These are phyloP conservation scores for Cutaneotrichosporon cutaneum DNA, from an alignment of 1,284 basidiomycete species.

Conservation along the genomic window DNA sequence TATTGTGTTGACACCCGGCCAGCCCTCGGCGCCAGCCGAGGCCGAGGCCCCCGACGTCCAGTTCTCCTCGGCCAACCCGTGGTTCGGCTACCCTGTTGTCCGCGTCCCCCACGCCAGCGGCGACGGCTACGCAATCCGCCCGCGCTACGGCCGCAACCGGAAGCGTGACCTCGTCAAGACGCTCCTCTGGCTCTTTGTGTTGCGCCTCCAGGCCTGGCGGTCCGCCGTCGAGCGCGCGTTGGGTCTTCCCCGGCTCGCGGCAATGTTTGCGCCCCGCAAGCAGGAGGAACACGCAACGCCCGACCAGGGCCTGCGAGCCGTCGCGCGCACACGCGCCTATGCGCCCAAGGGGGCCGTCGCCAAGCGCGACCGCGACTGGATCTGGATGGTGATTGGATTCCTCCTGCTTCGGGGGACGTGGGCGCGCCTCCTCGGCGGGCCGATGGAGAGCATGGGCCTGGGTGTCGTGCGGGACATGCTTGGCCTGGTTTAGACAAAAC, in stretches of 20 bases:
- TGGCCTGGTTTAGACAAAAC: constrained; percentile 1
- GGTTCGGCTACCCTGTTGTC: constrained; percentile 52
- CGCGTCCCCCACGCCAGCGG: constrained; percentile 24
- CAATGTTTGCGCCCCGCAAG: constrained; percentile 3
- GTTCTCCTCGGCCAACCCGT: constrained; percentile 42
- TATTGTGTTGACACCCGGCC: background rate
- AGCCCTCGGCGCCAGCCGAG: background rate
- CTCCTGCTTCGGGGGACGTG: constrained; percentile 47
- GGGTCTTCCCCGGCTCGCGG: constrained; percentile 29
- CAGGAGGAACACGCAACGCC: constrained; percentile 1
- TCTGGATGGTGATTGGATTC: constrained; percentile 50
- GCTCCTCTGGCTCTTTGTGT: constrained; percentile 50
- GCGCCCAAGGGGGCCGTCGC: constrained; percentile 7
- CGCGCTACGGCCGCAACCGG: constrained; percentile 45
- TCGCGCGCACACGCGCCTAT: constrained; percentile 13
- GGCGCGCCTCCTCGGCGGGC: constrained; percentile 34
- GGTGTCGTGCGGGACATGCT: constrained; percentile 28
- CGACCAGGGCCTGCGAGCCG: constrained; percentile 12
- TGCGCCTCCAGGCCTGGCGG: constrained; percentile 44
- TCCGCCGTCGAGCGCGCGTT: constrained; percentile 35
- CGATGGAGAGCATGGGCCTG: constrained; percentile 36
- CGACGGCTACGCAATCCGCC: constrained; percentile 29
- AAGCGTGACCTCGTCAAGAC: constrained; percentile 53
- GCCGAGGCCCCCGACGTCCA: constrained; percentile 14
- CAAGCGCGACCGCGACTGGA: constrained; percentile 37